A percentile compares a stretch with the other conserved stretches of the same genome.
phyloP scores from a whole-genome alignment of 495 filamentous ascomycete genomes.

The Hyaloscypha variabilis region DNA sequence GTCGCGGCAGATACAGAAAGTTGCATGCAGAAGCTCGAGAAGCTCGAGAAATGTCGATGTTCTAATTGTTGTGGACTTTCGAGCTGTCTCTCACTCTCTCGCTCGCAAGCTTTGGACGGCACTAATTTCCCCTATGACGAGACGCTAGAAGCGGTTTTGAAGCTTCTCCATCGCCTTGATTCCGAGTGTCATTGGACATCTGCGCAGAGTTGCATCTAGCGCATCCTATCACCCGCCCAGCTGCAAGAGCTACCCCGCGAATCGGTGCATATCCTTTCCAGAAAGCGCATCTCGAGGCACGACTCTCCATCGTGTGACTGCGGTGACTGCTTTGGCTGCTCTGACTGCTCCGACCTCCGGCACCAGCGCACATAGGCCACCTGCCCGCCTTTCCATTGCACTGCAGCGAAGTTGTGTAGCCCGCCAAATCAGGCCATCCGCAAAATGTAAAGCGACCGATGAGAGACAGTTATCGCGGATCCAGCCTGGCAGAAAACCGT shows the following conservation, averaged over 20 bases:
- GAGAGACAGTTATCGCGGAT: neutral
- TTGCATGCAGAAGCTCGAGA: neutral
- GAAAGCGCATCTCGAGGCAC: neutral
- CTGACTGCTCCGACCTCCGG: no score
- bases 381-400: no score
- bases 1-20: no score
- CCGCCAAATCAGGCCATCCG: neutral
- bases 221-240: slow-evolving; percentile 5
- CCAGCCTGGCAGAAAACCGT: neutral
- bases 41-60: neutral
- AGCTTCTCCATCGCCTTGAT: neutral
- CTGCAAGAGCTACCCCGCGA: slow-evolving; percentile 10
- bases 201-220: neutral
- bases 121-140: neutral
- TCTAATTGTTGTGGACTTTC: neutral
- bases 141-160: neutral
- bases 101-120: neutral
- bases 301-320: slow-evolving; percentile 5
- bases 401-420: no score
- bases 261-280: slow-evolving; percentile 3
- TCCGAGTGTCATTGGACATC: neutral
- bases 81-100: neutral
- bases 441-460: neutral
- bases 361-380: no score
- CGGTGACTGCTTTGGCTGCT: no score